phyloP scores from a whole-genome alignment of 768 basidiomycete species.

The Mycena galopus region DNA sequence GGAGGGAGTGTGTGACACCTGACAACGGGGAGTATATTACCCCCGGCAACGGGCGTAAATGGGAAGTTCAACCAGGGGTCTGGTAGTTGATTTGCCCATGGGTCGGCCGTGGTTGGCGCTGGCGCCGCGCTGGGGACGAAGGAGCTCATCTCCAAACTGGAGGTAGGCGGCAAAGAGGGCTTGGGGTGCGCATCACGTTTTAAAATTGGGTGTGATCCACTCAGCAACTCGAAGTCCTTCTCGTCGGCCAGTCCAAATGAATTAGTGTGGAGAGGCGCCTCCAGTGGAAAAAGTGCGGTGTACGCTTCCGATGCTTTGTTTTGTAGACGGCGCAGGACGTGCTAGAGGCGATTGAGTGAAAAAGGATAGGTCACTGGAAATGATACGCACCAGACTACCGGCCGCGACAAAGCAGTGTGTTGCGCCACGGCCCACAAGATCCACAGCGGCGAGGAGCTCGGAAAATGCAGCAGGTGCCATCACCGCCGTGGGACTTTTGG shows the following conservation, averaged over 20 bases:
- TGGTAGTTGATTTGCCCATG: no score
- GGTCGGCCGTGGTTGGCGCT: no score
- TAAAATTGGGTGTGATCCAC: constrained; percentile 3
- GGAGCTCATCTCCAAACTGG: background rate
- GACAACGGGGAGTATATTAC: no score
- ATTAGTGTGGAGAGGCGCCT: background rate
- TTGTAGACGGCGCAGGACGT: constrained; percentile 12
- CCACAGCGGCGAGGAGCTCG: constrained; percentile 58
- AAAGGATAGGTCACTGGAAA: background rate
- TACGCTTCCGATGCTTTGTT: constrained; percentile 3
- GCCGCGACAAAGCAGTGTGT: constrained; percentile 13
- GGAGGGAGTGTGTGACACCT: no score
- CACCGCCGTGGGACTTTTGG: constrained; percentile 53
- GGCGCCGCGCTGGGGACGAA: background rate
- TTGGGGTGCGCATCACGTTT: background rate
- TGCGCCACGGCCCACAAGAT: constrained; percentile 56
- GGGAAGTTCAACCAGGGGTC: no score
- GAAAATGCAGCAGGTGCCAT: constrained; percentile 57
- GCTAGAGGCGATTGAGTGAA: background rate
- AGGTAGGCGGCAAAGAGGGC: no score
- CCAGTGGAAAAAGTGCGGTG: background rate
- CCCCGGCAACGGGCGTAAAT: no score
- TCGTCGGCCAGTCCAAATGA: background rate
- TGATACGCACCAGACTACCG: constrained; percentile 19
- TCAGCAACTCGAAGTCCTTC: constrained; percentile 1